Conservation (phyloP, 169 alveolate genomes). For the Plasmodium reichenowi region DNA sequence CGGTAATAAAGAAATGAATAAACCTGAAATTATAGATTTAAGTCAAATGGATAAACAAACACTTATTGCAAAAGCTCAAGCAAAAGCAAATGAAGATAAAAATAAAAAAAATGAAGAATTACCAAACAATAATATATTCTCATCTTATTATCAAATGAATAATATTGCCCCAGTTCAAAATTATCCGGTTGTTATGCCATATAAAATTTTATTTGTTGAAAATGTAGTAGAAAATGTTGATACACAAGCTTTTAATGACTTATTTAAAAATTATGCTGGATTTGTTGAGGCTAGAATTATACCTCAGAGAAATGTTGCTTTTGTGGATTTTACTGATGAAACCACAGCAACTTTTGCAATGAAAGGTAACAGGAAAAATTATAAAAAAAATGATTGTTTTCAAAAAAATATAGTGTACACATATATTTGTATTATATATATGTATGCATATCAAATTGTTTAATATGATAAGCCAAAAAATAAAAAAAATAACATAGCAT, state of each 20-base stretch:
- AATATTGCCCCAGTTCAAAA: not conserved
- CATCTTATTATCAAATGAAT: conserved; percentile 67
- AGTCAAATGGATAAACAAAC: conserved; percentile 74
- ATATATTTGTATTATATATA: not conserved
- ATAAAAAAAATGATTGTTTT: not conserved
- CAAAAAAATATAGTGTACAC: not conserved
- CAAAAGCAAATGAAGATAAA: conserved; percentile 53
- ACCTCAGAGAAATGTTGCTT: conserved; percentile 86
- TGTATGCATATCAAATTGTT: not conserved
- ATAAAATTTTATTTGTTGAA: conserved; percentile 87
- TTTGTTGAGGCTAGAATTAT: conserved; percentile 87
- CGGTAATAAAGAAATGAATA: conserved; percentile 28
- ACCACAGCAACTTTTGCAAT: conserved; percentile 85
- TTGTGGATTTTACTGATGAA: conserved; percentile 87
- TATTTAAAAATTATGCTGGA: conserved; percentile 84
- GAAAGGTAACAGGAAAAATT: conserved; percentile 61
- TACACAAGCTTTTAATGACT: conserved; percentile 76
- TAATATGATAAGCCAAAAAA: not conserved
- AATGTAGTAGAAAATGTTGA: conserved; percentile 86
- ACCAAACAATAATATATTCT: conserved; percentile 16
- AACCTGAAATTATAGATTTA: conserved; percentile 23
- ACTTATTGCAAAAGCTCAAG: conserved; percentile 62
- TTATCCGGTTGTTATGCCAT: conserved; percentile 48
- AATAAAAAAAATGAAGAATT: conserved; percentile 38
- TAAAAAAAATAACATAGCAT: conserved; percentile 1